Percentiles rank a stretch among this genome's conserved stretches.
phyloP scores from a whole-genome alignment of 345 rosid species.

The Eucalyptus victrix region DNA sequence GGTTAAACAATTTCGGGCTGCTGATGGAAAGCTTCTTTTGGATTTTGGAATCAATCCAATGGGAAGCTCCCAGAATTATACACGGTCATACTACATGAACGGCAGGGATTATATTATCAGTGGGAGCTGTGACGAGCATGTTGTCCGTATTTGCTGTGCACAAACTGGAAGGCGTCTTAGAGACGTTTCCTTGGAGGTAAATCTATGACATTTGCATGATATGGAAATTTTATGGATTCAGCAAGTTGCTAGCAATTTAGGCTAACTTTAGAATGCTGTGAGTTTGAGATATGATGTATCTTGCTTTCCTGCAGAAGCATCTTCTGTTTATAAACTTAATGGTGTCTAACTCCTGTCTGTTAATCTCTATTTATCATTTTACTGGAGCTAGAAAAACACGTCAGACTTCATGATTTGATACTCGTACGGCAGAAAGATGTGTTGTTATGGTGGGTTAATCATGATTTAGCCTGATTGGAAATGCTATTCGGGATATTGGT shows the following conservation, averaged over 20 bases:
- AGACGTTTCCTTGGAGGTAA: constrained; percentile 88
- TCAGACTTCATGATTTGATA: not conserved
- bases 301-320: not conserved
- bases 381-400: not conserved
- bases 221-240: not conserved
- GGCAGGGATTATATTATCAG: constrained; percentile 88
- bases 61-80: constrained; percentile 81
- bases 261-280: not conserved
- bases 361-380: not conserved
- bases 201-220: not conserved
- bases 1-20: constrained; percentile 88
- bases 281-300: not conserved
- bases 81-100: constrained; percentile 90
- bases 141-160: constrained; percentile 87
- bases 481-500: not conserved
- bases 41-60: constrained; percentile 62
- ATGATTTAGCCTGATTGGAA: not conserved
- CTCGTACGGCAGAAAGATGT: not conserved
- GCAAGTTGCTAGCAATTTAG: not conserved
- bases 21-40: constrained; percentile 77
- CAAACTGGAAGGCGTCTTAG: constrained; percentile 97
- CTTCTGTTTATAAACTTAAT: not conserved
- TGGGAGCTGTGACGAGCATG: constrained; percentile 88
- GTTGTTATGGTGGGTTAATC: not conserved
- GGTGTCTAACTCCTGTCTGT: not conserved